Conservation (phyloP, 208 protist species). For the Acanthamoeba lugdunensis region DNA sequence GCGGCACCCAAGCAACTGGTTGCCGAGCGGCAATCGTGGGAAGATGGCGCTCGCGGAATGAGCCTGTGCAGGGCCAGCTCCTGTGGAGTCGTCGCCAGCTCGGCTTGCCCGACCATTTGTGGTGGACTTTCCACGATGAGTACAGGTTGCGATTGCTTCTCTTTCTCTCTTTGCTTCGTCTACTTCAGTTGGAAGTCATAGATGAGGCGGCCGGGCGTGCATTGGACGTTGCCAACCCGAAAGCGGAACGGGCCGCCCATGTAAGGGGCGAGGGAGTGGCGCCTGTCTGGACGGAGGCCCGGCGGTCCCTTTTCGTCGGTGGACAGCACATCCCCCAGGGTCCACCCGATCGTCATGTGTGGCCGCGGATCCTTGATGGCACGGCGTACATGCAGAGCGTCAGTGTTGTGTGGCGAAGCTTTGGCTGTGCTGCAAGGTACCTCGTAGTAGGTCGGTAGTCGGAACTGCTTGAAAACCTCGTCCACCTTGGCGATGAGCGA, state of each 20-base stretch:
- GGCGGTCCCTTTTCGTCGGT: neutral
- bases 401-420: too few species aligned
- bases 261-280: neutral
- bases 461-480: slow-evolving; percentile 47
- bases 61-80: too few species aligned
- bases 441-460: slow-evolving; percentile 41
- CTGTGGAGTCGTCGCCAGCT: too few species aligned
- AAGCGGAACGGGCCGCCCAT: slow-evolving; percentile 33
- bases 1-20: too few species aligned
- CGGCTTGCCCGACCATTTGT: too few species aligned
- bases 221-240: neutral
- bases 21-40: too few species aligned
- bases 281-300: neutral
- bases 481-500: slow-evolving; percentile 49
- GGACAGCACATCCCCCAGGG: slow-evolving; percentile 28
- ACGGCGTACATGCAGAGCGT: neutral
- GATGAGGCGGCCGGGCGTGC: slow-evolving; percentile 44
- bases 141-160: too few species aligned
- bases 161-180: too few species aligned
- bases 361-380: slow-evolving; percentile 37
- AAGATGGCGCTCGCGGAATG: too few species aligned
- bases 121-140: too few species aligned
- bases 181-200: slow-evolving; percentile 3
- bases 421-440: neutral
- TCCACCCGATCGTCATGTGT: slow-evolving; percentile 67